Evolutionary conservation across 371 early-diverging fungal genomes (phyloP), one percentile per base, ranked within the genome.

Genomic region (Rhizopus arrhizus): DNA sequence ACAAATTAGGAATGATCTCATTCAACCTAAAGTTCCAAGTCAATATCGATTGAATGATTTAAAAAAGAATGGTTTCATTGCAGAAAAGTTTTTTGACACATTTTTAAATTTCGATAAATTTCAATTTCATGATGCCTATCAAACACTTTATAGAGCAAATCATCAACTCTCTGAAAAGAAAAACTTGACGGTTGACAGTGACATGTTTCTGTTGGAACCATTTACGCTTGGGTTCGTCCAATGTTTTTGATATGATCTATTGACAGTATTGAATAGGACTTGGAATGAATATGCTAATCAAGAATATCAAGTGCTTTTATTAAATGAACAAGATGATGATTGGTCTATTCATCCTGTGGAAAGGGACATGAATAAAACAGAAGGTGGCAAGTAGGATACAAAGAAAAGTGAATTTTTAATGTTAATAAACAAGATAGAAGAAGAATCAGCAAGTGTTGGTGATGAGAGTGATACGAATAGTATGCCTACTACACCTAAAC

Each of bases 11-110:
- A 80, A 78, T 49, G 81, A 81, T 58, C 45, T 81, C 10, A 75
- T 81, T 34, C 70, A 69, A 50, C 81, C 81, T 28, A 32, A 58
- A n/a, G 56, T 61, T 31, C 69, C 67, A 31, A 72, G 73, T 3
- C 78, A 81, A 57, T 78, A 76, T 48, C 43, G 59, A 28, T 43
- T 81, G 28, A 47, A 46, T 11, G 81, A 81, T 33, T 54, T 81
- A 38, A 80, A 77, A 61, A 69, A 66, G 12, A 76, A 77, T 49
- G 68, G 75, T 0, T 70, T 66, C 10, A 53, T 74, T 36, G 81
- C 81, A 12, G 81, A 81, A 59, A 63, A 78, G 3, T 81, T 81
- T 38, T 76, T 78, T 54, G 81, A 81, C 47, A 81, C 78, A 2
- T 81, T 81, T 64, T 34, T 72, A 9, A 76, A 75, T 43, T 69